A percentile compares a stretch with the other conserved stretches of the same genome.
phyloP scores from a whole-genome alignment of 164 flowering plant genomes.

The Magnolia sinica region DNA sequence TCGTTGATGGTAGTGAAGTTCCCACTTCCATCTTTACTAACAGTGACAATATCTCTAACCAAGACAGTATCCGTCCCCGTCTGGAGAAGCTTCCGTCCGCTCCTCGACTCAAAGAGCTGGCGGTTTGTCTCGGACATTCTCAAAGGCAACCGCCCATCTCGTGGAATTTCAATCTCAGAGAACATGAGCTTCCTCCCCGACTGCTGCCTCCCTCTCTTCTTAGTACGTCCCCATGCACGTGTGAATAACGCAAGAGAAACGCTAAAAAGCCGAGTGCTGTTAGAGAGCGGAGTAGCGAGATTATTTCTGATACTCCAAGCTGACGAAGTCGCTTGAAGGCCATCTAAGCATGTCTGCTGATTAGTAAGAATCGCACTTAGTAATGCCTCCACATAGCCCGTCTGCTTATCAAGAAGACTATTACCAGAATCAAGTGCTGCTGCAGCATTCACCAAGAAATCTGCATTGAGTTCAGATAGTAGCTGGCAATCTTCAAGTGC shows the following conservation, averaged over 20 bases:
- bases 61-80: background rate
- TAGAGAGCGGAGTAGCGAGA: slow-evolving; percentile 16
- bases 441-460: slow-evolving; percentile 19
- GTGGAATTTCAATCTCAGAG: background rate
- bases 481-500: slow-evolving; percentile 36
- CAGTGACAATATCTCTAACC: slow-evolving; percentile 19
- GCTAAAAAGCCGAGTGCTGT: slow-evolving; percentile 21
- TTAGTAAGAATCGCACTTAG: slow-evolving; percentile 34
- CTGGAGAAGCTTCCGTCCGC: slow-evolving; percentile 13
- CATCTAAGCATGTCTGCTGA: slow-evolving; percentile 35
- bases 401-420: background rate
- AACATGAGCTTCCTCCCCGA: slow-evolving; percentile 5
- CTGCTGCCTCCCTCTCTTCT: background rate
- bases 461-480: slow-evolving; percentile 23
- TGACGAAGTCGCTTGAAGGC: slow-evolving; percentile 14
- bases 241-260: slow-evolving; percentile 24
- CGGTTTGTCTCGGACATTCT: slow-evolving; percentile 17
- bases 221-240: slow-evolving; percentile 15
- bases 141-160: slow-evolving; percentile 11
- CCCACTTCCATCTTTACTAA: slow-evolving; percentile 17
- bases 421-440: slow-evolving; percentile 18
- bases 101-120: slow-evolving; percentile 8
- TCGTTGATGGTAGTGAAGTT: slow-evolving; percentile 21
- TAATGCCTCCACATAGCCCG: slow-evolving; percentile 31
- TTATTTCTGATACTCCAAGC: slow-evolving; percentile 9